Evolutionary conservation across 164 flowering plant genomes (phyloP).

Genomic region (Vitis cinerea): DNA sequence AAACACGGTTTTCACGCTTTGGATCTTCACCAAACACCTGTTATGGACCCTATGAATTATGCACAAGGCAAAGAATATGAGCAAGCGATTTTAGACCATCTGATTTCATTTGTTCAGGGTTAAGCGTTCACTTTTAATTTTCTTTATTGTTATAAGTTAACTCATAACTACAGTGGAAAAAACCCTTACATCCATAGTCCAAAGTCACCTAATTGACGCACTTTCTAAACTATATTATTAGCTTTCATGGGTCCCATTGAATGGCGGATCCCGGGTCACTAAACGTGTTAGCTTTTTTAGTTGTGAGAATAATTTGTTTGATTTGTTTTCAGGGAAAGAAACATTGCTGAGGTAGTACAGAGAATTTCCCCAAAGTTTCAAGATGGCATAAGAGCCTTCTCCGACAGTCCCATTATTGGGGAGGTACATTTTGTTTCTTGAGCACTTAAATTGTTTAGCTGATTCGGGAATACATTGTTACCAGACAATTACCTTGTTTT

Average conservation of each 20-base stretch:
- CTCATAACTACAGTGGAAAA: not conserved
- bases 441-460: too few species aligned
- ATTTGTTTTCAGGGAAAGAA: constrained; percentile 68
- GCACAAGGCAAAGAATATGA: too few species aligned
- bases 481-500: constrained; percentile 5
- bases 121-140: not conserved
- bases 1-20: not conserved
- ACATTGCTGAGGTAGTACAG: constrained; percentile 64
- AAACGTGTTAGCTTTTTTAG: not conserved
- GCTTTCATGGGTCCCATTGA: not conserved
- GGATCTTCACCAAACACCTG: not conserved
- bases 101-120: not conserved
- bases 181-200: not conserved
- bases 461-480: too few species aligned
- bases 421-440: constrained; percentile 53
- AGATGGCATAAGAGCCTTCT: constrained; percentile 73
- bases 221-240: not conserved
- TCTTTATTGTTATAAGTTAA: not conserved
- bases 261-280: too few species aligned
- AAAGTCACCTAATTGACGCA: not conserved
- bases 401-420: constrained; percentile 91
- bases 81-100: not conserved
- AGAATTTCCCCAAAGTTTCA: constrained; percentile 78
- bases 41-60: too few species aligned
- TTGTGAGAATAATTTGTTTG: not conserved